A percentile compares a stretch with the other conserved stretches of the same genome.
phyloP scores from a whole-genome alignment of 371 early-diverging fungal genomes.

The Circinella umbellata region DNA sequence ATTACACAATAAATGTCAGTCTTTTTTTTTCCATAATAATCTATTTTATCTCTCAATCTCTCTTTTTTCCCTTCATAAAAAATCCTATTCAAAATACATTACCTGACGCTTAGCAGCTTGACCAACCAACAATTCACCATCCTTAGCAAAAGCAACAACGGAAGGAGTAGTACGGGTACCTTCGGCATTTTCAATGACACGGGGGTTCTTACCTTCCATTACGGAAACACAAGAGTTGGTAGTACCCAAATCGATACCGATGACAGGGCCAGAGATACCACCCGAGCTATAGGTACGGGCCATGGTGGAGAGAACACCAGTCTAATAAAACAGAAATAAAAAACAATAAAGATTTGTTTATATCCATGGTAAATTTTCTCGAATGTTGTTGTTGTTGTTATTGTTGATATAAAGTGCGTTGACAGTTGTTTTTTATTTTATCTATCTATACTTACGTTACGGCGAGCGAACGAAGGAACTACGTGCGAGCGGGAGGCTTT shows the following conservation, averaged over 20 bases:
- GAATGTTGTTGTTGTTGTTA: background rate
- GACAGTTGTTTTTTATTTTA: no score
- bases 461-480: slow-evolving; percentile 32
- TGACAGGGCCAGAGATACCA: slow-evolving; percentile 89
- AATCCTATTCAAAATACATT: slow-evolving; percentile 10
- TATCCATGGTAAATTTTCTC: background rate
- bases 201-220: slow-evolving; percentile 96
- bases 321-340: slow-evolving; percentile 15
- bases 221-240: slow-evolving; percentile 99
- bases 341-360: background rate
- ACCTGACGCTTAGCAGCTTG: slow-evolving; percentile 95
- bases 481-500: slow-evolving; percentile 36
- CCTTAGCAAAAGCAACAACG: slow-evolving; percentile 93
- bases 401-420: background rate
- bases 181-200: slow-evolving; percentile 97
- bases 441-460: slow-evolving; percentile 25
- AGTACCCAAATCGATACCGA: slow-evolving; percentile 99
- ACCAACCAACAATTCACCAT: slow-evolving; percentile 94
- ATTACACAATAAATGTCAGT: background rate
- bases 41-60: background rate
- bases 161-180: slow-evolving; percentile 99
- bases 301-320: slow-evolving; percentile 26
- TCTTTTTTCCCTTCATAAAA: background rate
- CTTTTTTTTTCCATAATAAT: background rate
- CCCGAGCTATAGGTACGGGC: slow-evolving; percentile 57